Conservation (phyloP, 2,329 filamentous ascomycete genomes). For the Bipolaris victoriae region DNA sequence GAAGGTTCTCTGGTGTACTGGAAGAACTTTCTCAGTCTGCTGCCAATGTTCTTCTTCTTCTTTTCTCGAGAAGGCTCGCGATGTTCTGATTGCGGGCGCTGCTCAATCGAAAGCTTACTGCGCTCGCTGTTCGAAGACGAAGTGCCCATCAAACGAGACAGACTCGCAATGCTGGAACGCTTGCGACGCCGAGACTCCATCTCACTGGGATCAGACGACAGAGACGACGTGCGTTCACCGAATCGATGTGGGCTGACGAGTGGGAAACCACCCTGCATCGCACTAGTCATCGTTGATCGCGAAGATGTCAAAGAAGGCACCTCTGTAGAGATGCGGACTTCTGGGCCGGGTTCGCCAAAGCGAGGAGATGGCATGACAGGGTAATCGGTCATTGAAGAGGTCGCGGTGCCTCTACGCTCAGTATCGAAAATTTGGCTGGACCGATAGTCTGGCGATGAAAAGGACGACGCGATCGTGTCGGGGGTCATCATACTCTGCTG, state of each 20-base stretch:
- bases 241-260: constrained; percentile 51
- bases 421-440: constrained; percentile 71
- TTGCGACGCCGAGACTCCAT: constrained; percentile 66
- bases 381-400: constrained; percentile 75
- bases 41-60: constrained; percentile 72
- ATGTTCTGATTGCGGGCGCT: constrained; percentile 55
- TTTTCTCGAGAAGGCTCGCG: constrained; percentile 69
- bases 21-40: constrained; percentile 76
- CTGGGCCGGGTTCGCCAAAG: constrained; percentile 75
- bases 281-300: constrained; percentile 75
- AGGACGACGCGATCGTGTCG: constrained; percentile 63
- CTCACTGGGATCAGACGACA: constrained; percentile 51
- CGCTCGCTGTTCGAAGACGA: constrained; percentile 68
- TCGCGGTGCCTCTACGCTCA: constrained; percentile 74
- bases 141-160: constrained; percentile 77
- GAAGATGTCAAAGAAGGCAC: constrained; percentile 78
- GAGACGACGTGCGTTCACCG: constrained; percentile 50
- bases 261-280: constrained; percentile 64
- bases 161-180: constrained; percentile 75
- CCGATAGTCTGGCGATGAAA: constrained; percentile 68
- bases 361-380: constrained; percentile 73
- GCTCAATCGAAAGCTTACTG: constrained; percentile 75
- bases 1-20: constrained; percentile 55
- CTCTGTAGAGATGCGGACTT: constrained; percentile 74
- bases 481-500: constrained; percentile 66